Evolutionary conservation across 345 rosid species (phyloP).

Genomic region (Arabis alpina): DNA sequence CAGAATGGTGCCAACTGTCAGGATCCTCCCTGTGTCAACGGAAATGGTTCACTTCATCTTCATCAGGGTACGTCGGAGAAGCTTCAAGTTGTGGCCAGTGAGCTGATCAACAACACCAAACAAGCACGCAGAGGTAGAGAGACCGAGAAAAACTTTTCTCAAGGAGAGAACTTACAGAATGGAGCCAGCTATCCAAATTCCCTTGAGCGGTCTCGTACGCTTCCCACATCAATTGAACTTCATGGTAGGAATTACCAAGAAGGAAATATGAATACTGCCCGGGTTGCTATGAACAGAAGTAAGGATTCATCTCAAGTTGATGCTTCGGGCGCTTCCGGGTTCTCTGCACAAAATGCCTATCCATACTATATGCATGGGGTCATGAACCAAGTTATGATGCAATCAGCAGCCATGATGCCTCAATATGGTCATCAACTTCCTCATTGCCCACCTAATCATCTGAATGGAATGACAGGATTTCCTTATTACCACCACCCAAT

Average conservation of each 20-base stretch:
- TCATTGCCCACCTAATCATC: conserved; percentile 59
- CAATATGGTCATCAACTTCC: conserved; percentile 72
- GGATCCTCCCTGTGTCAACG: conserved; percentile 40
- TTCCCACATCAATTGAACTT: conserved; percentile 59
- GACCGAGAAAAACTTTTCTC: conserved; percentile 20
- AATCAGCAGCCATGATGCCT: conserved; percentile 63
- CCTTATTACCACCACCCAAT: conserved; percentile 76
- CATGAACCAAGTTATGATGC: conserved; percentile 73
- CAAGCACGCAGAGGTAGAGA: conserved; percentile 25
- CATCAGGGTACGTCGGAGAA: conserved; percentile 30
- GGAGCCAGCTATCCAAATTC: conserved; percentile 27
- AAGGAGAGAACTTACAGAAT: conserved; percentile 39
- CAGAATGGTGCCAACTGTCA: conserved; percentile 34
- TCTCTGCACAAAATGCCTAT: conserved; percentile 56
- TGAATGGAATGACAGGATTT: conserved; percentile 56
- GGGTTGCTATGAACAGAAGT: conserved; percentile 44
- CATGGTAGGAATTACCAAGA: conserved; percentile 43
- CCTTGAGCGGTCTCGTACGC: conserved; percentile 49
- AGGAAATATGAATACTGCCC: conserved; percentile 48
- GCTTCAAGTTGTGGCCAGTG: conserved; percentile 33
- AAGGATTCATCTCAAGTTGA: conserved; percentile 57
- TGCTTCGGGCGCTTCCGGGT: conserved; percentile 52
- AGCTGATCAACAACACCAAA: conserved; percentile 27
- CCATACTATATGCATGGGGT: conserved; percentile 80
- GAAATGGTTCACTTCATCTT: conserved; percentile 38